These are phyloP conservation scores for Tinospora cordifolia DNA, from an alignment of 164 flowering plant species.

Conservation along the genomic window DNA sequence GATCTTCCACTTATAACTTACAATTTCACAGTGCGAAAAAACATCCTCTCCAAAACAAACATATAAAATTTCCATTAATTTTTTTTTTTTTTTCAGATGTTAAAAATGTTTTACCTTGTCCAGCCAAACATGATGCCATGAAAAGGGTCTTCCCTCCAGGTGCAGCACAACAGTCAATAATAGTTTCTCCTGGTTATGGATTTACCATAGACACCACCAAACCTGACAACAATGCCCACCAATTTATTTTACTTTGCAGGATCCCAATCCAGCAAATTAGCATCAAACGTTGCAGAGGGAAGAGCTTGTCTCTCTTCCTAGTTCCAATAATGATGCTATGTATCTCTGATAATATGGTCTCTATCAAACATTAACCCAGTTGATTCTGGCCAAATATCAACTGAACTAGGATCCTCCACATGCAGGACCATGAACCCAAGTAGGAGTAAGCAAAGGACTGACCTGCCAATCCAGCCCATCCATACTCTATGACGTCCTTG, in stretches of 20 bases:
- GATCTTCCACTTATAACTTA: neutral
- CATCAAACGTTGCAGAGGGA: neutral
- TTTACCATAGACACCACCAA: constrained; percentile 71
- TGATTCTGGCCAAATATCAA: neutral
- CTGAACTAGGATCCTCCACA: neutral
- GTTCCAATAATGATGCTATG: neutral
- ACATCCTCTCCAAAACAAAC: neutral
- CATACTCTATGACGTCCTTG: no score
- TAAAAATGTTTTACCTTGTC: constrained; percentile 40
- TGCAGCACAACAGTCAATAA: constrained; percentile 91
- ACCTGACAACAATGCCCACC: constrained; percentile 36
- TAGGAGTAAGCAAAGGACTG: constrained; percentile 6
- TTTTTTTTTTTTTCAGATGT: no score
- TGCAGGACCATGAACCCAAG: neutral
- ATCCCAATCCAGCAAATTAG: neutral
- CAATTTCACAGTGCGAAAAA: neutral
- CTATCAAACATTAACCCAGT: neutral
- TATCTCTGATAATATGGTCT: neutral
- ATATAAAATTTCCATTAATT: neutral
- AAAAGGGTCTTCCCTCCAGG: constrained; percentile 95
- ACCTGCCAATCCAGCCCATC: constrained; percentile 57
- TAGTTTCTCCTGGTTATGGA: constrained; percentile 75
- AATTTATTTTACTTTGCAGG: neutral
- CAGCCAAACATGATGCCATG: constrained; percentile 69
- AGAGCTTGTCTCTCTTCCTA: no score